Evolutionary conservation across 345 rosid genomes (phyloP), one percentile per base, ranked within the genome.

Genomic region (Brassica carinata): DNA sequence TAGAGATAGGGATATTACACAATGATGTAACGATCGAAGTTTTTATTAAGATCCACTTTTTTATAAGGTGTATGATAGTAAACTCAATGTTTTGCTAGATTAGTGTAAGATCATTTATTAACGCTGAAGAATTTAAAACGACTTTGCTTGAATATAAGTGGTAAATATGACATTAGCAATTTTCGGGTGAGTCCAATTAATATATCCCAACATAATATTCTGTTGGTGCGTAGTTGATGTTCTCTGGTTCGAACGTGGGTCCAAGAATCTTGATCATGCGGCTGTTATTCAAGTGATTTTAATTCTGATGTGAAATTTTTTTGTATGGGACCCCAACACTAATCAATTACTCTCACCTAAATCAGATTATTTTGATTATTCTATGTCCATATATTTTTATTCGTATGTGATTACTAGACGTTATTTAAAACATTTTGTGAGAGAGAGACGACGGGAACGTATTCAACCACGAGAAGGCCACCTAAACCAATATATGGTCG

Each of bases 181-280:
- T 15, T 80, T 51, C 11, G 66, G 76, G 74, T 17, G 76, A 75
- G 76, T 75, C 67, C 13, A 17, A 69, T 80, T 80, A 75, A 75
- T 80, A 80, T 63, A 80, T 70, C 65, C n/a, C 67, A 75, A 51
- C 67, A 63, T 75, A 75, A 75, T 75, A 75, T 80, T 75, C 14
- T 80, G 83, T 69, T 74, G 83, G 79, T 79, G 43, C 67, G 71
- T 58, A 45, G 83, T 74, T 65, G 59, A 57, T 73, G 71, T 58
- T 58, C 31, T 53, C 68, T 66, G 57, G 69, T 58, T 79, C 53
- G 19, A 73, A 74, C 79, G 78, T 80, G 83, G 83, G 71, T 74
- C 83, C 75, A 80, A 62, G 71, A 80, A 74, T 68, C 23, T 23
- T 48, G 78, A 74, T 62, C 79, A 62, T 74, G 66, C 65, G 75